phyloP scores from a whole-genome alignment of 805 yeast species.

The Cyberlindnera lachancei region DNA sequence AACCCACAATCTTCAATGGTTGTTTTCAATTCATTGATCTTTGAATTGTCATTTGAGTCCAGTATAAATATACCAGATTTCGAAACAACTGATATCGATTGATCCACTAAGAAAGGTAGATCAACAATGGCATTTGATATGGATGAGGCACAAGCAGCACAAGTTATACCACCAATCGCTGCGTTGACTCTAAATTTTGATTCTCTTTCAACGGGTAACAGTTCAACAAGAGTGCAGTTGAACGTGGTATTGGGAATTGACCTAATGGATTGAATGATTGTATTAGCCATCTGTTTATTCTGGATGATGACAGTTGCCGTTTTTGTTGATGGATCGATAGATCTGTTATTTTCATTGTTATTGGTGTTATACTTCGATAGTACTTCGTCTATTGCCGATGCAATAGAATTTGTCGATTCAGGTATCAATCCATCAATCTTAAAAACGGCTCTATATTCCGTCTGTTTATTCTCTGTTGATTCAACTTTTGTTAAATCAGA shows the following conservation, averaged over 20 bases:
- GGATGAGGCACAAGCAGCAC: conserved; percentile 62
- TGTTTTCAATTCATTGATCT: conserved; percentile 36
- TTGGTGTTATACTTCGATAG: conserved; percentile 8
- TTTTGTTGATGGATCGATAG: conserved; percentile 45
- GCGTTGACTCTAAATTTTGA: conserved; percentile 47
- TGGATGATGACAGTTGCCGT: conserved; percentile 47
- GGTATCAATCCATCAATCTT: conserved; percentile 64
- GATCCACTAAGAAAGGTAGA: conserved; percentile 45
- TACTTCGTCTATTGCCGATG: conserved; percentile 30
- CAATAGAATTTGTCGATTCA: conserved; percentile 45
- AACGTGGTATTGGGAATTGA: conserved; percentile 42
- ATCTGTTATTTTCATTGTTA: conserved; percentile 24
- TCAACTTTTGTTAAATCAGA: conserved; percentile 22
- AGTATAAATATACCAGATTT: conserved; percentile 58
- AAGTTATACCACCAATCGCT: conserved; percentile 65
- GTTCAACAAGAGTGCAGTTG: conserved; percentile 46
- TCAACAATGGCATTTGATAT: conserved; percentile 39
- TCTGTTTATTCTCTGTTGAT: conserved; percentile 10
- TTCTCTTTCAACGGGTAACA: conserved; percentile 48
- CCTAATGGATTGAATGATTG: conserved; percentile 38
- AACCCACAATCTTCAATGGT: conserved; percentile 63
- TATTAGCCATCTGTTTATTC: conserved; percentile 42
- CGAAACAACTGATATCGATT: conserved; percentile 48
- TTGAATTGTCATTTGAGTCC: conserved; percentile 30
- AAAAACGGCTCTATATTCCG: conserved; percentile 41